Percentiles rank a stretch among this genome's conserved stretches.
Conservation (phyloP, 2,329 filamentous ascomycete species). For the Pestalotiopsis sp. region DNA sequence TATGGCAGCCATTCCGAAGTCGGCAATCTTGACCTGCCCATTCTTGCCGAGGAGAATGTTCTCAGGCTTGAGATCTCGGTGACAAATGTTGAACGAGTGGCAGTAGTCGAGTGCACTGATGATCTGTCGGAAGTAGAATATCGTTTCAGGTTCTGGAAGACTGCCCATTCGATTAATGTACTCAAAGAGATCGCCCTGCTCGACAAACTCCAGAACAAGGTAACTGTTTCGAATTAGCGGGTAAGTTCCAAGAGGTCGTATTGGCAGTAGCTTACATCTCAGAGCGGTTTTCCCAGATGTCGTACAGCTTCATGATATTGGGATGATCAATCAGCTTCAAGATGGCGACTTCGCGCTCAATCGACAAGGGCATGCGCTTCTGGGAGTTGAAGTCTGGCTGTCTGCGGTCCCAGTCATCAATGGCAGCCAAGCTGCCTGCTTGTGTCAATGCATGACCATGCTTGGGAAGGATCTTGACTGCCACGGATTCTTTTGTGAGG, state of each 20-base stretch:
- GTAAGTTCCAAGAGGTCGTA: conserved; percentile 17
- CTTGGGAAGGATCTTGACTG: conserved; percentile 95
- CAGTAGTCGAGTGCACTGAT: conserved; percentile 91
- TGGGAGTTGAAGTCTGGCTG: conserved; percentile 61
- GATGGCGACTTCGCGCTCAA: conserved; percentile 94
- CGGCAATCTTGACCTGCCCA: conserved; percentile 86
- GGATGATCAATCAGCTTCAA: conserved; percentile 96
- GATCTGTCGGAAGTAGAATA: conserved; percentile 90
- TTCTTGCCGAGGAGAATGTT: conserved; percentile 85
- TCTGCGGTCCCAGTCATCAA: conserved; percentile 73
- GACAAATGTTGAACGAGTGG: conserved; percentile 92
- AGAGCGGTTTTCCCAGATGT: conserved; percentile 96
- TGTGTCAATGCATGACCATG: conserved; percentile 78
- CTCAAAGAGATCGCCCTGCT: conserved; percentile 78
- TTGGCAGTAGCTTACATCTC: conserved; percentile 71
- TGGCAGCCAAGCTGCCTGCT: conserved; percentile 81
- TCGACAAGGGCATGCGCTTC: conserved; percentile 79
- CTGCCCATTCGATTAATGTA: conserved; percentile 77
- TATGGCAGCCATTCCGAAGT: conserved; percentile 97
- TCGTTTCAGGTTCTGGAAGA: conserved; percentile 78
- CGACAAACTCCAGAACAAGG: conserved; percentile 89
- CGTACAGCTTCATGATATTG: conserved; percentile 91
- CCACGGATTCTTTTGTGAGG: conserved; percentile 78
- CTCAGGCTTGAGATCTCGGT: conserved; percentile 94
- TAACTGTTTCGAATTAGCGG: conserved; percentile 63